Evolutionary conservation across 441 rosid genomes (phyloP).

Genomic region (Euphorbia celastroides): DNA sequence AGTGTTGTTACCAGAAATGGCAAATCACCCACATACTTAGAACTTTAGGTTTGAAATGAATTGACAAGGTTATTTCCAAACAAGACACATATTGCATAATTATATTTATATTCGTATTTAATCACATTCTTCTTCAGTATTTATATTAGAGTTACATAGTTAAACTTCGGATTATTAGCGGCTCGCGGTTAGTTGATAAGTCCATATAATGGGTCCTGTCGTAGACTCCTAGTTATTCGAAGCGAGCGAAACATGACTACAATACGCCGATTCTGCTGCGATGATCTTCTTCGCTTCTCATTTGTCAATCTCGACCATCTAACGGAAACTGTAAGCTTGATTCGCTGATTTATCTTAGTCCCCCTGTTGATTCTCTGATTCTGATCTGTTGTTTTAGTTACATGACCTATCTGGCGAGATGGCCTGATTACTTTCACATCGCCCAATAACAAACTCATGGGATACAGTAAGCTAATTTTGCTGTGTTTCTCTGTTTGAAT

Average conservation of each 20-base stretch:
- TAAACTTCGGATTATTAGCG: no score
- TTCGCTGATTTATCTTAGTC: background rate
- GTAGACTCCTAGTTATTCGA: no score
- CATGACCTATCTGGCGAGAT: constrained; percentile 93
- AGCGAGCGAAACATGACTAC: constrained; percentile 71
- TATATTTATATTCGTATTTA: no score
- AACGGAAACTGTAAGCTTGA: constrained; percentile 68
- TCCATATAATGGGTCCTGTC: no score
- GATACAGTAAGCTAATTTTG: constrained; percentile 53
- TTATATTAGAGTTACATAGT: no score
- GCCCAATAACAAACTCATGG: constrained; percentile 76
- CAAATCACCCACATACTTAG: no score
- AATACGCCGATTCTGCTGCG: constrained; percentile 86
- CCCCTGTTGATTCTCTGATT: background rate
- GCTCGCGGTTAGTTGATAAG: no score
- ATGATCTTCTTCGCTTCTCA: constrained; percentile 87
- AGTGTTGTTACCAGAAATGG: no score
- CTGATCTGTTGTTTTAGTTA: constrained; percentile 22
- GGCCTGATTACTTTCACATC: constrained; percentile 95
- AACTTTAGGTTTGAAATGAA: no score
- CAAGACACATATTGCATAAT: no score
- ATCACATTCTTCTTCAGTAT: no score
- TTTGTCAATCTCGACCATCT: constrained; percentile 89
- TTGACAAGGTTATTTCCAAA: no score
- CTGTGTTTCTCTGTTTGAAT: background rate